Base-by-base conservation (phyloP, 148 eudicot genomes). In the Fagopyrum tataricum region DNA sequence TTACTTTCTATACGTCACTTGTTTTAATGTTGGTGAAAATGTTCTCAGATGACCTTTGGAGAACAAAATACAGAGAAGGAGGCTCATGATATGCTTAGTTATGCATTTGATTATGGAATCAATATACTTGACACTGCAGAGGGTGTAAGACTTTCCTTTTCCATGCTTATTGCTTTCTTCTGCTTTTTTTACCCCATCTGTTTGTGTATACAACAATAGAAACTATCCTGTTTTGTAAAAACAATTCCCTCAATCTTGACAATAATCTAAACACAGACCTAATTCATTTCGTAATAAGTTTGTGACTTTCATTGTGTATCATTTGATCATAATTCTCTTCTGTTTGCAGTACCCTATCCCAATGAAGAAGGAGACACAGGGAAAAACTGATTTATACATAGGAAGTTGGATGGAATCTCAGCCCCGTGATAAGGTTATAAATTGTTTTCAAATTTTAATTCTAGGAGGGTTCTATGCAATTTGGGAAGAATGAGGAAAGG, bases 61-160 rank as follows among this genome's bases (percentile, higher is more conserved):
- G 89, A 89, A 74, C 98, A 94, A 79, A 94, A 91, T 69, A 89
- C 98, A 47, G 98, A 94, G 84, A 91, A 91, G 78, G 97, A 94
- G 76, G 91, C 98, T 78, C 97, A 94, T 73, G 90, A 91, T 41
- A 87, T 89, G 44, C 96, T 94, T 69, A 85, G 80, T 79, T 91
- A 91, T 77, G 89, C 98, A 58, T 89, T 85, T 76, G 97, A 94
- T 37, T 84, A 79, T 70, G 98, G 98, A 44, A 85, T 94, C 79
- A 94, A 94, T 75, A 78, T 82, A 76, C 52, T 94, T 71, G 97
- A 94, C 75, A 86, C 97, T 76, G 90, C 98, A 53, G 98, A 94
- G 79, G 85, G 86, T 75, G 98, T 94, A 84, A 84, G 93, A 39
- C 17, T 69, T 24, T 52, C 69, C 51, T 18, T 73, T 42, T 51